These are phyloP conservation scores for Cryptococcus floricola DNA, from an alignment of 1,284 basidiomycete species.

Conservation along the genomic window DNA sequence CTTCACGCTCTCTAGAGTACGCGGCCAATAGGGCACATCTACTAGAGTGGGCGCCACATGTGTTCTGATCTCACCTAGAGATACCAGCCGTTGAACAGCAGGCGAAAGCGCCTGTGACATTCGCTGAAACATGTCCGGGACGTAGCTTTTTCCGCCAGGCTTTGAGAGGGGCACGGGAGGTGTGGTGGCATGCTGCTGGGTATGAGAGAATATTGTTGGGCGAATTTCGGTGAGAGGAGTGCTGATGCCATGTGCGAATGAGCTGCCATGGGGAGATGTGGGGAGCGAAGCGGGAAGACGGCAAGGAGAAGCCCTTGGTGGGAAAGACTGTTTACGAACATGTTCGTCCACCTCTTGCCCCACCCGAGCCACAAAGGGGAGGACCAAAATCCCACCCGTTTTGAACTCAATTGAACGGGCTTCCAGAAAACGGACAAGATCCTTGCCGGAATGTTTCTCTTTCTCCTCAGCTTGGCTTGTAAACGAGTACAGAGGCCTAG, in stretches of 20 bases:
- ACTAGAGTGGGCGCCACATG: conserved; percentile 19
- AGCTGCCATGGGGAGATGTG: not conserved
- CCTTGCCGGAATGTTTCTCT: conserved; percentile 15
- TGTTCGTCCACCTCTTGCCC: too few species aligned
- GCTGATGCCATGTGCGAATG: not conserved
- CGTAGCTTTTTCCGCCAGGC: conserved; percentile 1
- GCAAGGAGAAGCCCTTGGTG: conserved; percentile 2
- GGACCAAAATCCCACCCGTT: conserved; percentile 17
- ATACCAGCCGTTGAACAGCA: conserved; percentile 21
- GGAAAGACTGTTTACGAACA: not conserved
- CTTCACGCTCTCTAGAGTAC: conserved; percentile 12
- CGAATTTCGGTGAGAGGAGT: conserved; percentile 10
- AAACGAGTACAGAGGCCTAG: conserved; percentile 8
- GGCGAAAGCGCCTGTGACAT: conserved; percentile 20
- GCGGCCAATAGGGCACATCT: conserved; percentile 25
- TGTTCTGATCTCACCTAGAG: conserved; percentile 21
- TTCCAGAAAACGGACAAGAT: conserved; percentile 16
- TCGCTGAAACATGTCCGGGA: conserved; percentile 21
- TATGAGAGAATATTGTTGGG: not conserved
- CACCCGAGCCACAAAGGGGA: too few species aligned
- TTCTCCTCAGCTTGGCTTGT: conserved; percentile 13
- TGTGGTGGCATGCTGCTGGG: not conserved
- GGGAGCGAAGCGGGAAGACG: not conserved
- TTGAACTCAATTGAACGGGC: conserved; percentile 17
- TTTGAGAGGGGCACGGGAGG: conserved; percentile 2